A percentile compares a stretch with the other conserved stretches of the same genome.
These are phyloP conservation scores for Epichloe brachyelytri DNA, from an alignment of 2,329 filamentous ascomycete genomes.

Conservation along the genomic window DNA sequence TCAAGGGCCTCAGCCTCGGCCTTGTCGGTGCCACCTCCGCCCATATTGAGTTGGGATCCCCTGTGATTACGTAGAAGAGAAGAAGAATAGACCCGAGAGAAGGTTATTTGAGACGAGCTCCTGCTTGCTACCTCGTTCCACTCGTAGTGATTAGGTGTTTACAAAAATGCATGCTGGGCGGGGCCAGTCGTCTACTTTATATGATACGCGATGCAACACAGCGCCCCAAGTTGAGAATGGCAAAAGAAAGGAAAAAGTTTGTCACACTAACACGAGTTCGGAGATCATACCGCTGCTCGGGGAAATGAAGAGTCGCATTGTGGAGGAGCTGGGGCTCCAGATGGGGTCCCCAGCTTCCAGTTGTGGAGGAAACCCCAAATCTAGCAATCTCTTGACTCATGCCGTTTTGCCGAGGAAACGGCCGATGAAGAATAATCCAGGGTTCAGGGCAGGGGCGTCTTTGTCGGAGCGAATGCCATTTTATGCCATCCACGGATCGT, in stretches of 20 bases:
- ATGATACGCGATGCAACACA: not conserved
- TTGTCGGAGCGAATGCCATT: no score
- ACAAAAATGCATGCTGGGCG: not conserved
- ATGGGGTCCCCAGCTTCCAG: conserved; percentile 1
- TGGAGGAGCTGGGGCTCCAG: conserved; percentile 5
- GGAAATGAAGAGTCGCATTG: not conserved
- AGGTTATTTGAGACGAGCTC: not conserved
- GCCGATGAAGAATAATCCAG: no score
- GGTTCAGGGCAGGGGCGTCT: no score
- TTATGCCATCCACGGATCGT: no score
- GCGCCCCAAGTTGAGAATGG: not conserved
- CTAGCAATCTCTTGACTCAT: no score
- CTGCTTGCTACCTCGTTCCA: not conserved
- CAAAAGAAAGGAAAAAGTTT: not conserved
- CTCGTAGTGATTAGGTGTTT: not conserved
- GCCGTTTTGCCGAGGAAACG: no score
- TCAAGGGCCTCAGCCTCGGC: conserved; percentile 23
- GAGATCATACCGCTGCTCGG: not conserved
- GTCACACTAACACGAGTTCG: not conserved
- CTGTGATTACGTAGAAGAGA: not conserved
- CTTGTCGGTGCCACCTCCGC: conserved; percentile 13
- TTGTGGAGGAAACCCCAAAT: no score
- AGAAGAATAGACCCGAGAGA: not conserved
- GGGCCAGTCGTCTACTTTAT: not conserved
- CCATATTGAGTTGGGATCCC: not conserved